Evolutionary conservation across 208 protist species (phyloP).

Genomic region (Trichomonas tenax): DNA sequence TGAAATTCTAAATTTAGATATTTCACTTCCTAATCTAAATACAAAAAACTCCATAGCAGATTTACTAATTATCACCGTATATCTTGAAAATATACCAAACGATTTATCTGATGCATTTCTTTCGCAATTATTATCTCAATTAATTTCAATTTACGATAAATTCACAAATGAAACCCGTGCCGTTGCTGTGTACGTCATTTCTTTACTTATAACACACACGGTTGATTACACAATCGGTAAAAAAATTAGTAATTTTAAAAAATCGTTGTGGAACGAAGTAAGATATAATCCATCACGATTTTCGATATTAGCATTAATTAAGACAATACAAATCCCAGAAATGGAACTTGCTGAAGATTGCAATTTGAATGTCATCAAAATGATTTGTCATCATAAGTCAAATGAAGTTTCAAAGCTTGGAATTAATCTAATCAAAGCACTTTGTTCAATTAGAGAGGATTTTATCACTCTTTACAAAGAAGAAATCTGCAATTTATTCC

Average conservation of each 20-base stretch:
- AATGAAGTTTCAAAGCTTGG: neutral
- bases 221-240: neutral
- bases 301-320: neutral
- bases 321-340: neutral
- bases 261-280: neutral
- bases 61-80: neutral
- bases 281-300: neutral
- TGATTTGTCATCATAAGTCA: neutral
- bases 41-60: neutral
- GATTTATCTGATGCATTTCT: neutral
- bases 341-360: neutral
- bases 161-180: neutral
- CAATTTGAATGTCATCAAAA: neutral
- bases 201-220: neutral
- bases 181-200: neutral
- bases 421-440: neutral
- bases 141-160: neutral
- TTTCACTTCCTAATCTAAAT: neutral
- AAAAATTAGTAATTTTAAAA: neutral
- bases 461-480: neutral
- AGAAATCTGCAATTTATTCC: neutral
- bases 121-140: neutral
- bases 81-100: neutral
- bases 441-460: neutral
- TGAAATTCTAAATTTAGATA: neutral